Percentiles rank a stretch among this genome's conserved stretches.
phyloP scores from a whole-genome alignment of 345 rosid genomes.

The Populus simonii region DNA sequence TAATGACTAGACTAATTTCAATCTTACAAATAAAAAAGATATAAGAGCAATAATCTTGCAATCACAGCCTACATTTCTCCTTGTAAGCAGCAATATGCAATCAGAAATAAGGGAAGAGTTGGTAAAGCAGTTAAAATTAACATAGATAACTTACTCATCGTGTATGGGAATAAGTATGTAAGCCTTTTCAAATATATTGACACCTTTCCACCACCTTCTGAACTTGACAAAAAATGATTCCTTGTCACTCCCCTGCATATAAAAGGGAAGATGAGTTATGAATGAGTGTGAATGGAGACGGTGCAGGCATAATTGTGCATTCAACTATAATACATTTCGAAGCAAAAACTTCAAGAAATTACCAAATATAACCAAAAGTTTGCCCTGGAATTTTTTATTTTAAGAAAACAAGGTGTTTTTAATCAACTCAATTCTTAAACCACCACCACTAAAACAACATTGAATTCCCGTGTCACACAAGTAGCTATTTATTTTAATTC shows the following conservation, averaged over 20 bases:
- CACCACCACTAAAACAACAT: too few species aligned
- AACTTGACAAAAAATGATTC: slow-evolving; percentile 62
- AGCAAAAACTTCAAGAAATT: neutral
- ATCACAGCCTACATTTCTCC: neutral
- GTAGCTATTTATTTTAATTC: neutral
- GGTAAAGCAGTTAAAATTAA: neutral
- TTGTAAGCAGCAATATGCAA: neutral
- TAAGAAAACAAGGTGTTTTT: too few species aligned
- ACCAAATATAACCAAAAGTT: neutral
- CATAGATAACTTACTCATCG: slow-evolving; percentile 59
- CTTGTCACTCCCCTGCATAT: slow-evolving; percentile 40
- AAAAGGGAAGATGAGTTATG: neutral
- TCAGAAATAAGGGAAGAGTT: neutral
- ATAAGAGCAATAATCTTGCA: neutral
- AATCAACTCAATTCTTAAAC: too few species aligned
- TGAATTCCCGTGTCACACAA: neutral
- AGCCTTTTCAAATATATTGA: slow-evolving; percentile 78
- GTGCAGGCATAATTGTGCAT: neutral
- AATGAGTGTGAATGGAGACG: neutral
- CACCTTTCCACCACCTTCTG: slow-evolving; percentile 98
- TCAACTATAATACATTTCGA: neutral
- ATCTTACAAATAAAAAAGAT: too few species aligned
- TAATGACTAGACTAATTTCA: too few species aligned
- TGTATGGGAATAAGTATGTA: slow-evolving; percentile 87
- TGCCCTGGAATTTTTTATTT: neutral